Evolutionary conservation across 164 flowering plant species (phyloP).

Genomic region (Macadamia tetraphylla): DNA sequence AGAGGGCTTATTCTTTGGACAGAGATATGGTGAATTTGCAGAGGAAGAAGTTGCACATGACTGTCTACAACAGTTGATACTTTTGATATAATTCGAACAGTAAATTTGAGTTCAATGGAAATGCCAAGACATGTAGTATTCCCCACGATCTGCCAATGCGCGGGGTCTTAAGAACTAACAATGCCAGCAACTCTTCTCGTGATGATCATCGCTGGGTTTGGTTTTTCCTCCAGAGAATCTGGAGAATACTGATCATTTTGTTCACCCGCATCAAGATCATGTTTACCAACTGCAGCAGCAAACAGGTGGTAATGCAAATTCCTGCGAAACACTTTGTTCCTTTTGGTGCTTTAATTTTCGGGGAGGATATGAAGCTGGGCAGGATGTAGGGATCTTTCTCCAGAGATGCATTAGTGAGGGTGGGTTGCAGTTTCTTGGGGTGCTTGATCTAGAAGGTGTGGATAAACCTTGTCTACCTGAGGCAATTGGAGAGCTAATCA

Average conservation of each 20-base stretch:
- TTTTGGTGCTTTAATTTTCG: slow-evolving; percentile 8
- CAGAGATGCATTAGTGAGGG: background rate
- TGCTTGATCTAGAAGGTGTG: slow-evolving; percentile 20
- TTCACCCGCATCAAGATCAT: too few species aligned
- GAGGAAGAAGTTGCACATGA: background rate
- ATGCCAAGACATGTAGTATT: slow-evolving; percentile 11
- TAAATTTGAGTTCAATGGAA: slow-evolving; percentile 7
- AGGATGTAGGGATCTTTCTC: too few species aligned
- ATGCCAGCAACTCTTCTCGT: background rate
- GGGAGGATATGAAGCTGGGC: too few species aligned
- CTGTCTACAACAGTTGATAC: slow-evolving; percentile 23
- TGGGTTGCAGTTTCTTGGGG: slow-evolving; percentile 2
- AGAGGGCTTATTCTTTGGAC: slow-evolving; percentile 25
- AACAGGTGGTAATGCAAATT: background rate
- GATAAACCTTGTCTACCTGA: slow-evolving; percentile 7
- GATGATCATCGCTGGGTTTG: background rate
- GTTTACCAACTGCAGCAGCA: too few species aligned
- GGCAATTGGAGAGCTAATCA: slow-evolving; percentile 4
- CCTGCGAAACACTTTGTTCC: background rate
- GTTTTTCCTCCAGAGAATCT: background rate
- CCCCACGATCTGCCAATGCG: slow-evolving; percentile 13
- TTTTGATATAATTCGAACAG: slow-evolving; percentile 23
- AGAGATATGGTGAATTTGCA: slow-evolving; percentile 4
- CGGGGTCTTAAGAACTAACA: too few species aligned
- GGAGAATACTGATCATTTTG: too few species aligned